Percentiles rank a stretch among this genome's conserved stretches.
These are phyloP conservation scores for Globisporangium polare DNA, from an alignment of 352 stramenopile species.

Conservation along the genomic window DNA sequence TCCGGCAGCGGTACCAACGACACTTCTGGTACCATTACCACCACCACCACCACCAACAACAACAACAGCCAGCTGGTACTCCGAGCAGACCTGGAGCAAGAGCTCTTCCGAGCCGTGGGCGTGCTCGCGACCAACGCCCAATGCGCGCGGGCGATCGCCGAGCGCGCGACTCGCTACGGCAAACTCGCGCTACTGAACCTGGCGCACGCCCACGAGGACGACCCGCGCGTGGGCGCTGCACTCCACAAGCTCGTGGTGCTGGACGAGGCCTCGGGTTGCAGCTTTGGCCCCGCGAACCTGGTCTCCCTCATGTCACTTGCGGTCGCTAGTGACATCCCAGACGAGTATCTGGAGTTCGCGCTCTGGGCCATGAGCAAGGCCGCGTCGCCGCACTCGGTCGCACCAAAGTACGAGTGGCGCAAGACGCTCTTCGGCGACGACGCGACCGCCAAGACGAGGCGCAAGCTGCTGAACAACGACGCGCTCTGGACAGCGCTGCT, in stretches of 20 bases:
- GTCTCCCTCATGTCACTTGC: slow-evolving; percentile 61
- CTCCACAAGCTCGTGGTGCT: slow-evolving; percentile 46
- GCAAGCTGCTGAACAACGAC: slow-evolving; percentile 47
- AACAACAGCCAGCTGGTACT: slow-evolving; percentile 22
- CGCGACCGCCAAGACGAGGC: slow-evolving; percentile 35
- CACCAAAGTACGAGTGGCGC: slow-evolving; percentile 44
- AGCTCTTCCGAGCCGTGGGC: slow-evolving; percentile 48
- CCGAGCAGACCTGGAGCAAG: slow-evolving; percentile 34
- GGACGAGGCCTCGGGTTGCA: slow-evolving; percentile 28
- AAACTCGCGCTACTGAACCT: slow-evolving; percentile 69
- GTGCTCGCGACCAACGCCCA: slow-evolving; percentile 44
- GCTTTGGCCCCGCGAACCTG: slow-evolving; percentile 65
- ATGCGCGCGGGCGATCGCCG: slow-evolving; percentile 53
- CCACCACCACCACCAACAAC: too few species aligned
- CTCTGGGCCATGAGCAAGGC: slow-evolving; percentile 60
- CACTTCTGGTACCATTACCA: background rate
- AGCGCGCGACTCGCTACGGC: slow-evolving; percentile 60
- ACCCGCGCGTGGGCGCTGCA: slow-evolving; percentile 51
- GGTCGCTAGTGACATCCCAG: slow-evolving; percentile 47
- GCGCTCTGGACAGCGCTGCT: slow-evolving; percentile 47
- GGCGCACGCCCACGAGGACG: slow-evolving; percentile 41
- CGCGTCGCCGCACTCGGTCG: slow-evolving; percentile 29
- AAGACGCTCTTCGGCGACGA: slow-evolving; percentile 66
- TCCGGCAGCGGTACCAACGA: slow-evolving; percentile 20
- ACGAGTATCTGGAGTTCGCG: slow-evolving; percentile 64